Conservation (phyloP, 2,329 filamentous ascomycete genomes). For the Cladobotryum mycophilum region DNA sequence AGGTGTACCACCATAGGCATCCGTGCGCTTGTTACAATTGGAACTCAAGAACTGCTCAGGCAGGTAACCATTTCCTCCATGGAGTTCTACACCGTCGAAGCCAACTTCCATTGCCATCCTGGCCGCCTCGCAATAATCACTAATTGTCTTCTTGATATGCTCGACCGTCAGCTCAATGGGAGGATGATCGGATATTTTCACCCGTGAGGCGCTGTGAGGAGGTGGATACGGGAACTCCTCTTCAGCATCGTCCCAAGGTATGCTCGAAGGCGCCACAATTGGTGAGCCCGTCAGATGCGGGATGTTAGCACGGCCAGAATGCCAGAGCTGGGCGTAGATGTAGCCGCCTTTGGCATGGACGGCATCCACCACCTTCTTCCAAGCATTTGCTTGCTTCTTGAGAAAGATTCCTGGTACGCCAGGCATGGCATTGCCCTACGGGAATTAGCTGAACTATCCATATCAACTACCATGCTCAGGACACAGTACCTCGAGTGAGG, state of each 20-base stretch:
- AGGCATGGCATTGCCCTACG: constrained; percentile 26
- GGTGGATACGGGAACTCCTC: constrained; percentile 32
- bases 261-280: constrained; percentile 34
- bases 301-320: constrained; percentile 34
- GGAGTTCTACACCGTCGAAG: constrained; percentile 40
- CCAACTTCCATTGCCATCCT: constrained; percentile 47
- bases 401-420: constrained; percentile 54
- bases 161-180: constrained; percentile 31
- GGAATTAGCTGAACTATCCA: neutral
- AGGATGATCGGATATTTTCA: constrained; percentile 28
- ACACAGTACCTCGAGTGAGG: constrained; percentile 32
- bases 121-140: constrained; percentile 24
- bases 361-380: constrained; percentile 52
- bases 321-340: constrained; percentile 57
- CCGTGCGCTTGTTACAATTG: constrained; percentile 30
- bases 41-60: constrained; percentile 34
- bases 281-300: constrained; percentile 29
- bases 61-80: constrained; percentile 35
- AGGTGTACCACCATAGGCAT: constrained; percentile 28
- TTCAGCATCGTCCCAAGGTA: constrained; percentile 40
- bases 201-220: constrained; percentile 29
- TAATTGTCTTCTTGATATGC: constrained; percentile 32
- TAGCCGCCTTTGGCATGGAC: constrained; percentile 56
- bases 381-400: constrained; percentile 47
- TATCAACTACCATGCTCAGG: neutral